Base-by-base conservation (phyloP, 371 early-diverging fungal genomes). In the Rhizopus microsporus region DNA sequence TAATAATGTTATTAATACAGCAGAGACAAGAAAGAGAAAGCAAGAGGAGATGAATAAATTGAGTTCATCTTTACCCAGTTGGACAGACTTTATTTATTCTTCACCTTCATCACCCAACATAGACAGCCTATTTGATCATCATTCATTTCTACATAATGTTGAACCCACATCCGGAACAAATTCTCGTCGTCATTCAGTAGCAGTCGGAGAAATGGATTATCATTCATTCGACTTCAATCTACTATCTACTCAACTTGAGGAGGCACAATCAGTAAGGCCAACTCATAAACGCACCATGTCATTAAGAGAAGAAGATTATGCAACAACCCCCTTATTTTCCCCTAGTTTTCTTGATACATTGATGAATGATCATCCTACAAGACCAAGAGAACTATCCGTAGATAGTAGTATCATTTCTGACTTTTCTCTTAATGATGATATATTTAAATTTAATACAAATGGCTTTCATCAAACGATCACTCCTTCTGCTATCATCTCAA, bases 281-380 rank as follows among this genome's bases (percentile, higher is more conserved):
- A 61, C 46, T 8, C 59, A 63, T 59, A 66, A 52, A 60, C 45
- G 73, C 55, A 39, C 75, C 59, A n/a, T 62, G 45, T 78, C 79
- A 10, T 59, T 75, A 38, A 82, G 66, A 42, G 61, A 60, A 37
- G 61, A 60, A 38, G 58, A 65, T 46, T 56, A 51, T 52, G 52
- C 59, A 23, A 23, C 23, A 7, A 77, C 81, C 0, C 78, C 72
- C 9, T 83, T 85, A 69, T 85, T 85, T 42, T 77, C 83, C 15
- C 76, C 85, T 30, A 78, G 77, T 42, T 83, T 85, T 56, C 69
- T 80, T 39, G 82, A 83, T 29, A 81, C 85, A 17, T 34, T 17
- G 30, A 33, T 13, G 37, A n/a, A 35, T 15, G 23, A 23, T 23
- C 23, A 23, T 23, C 23, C 23, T 23, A 47, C 16, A 32, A 57